phyloP scores from a whole-genome alignment of 768 basidiomycete species.

The Lactarius tabidus region DNA sequence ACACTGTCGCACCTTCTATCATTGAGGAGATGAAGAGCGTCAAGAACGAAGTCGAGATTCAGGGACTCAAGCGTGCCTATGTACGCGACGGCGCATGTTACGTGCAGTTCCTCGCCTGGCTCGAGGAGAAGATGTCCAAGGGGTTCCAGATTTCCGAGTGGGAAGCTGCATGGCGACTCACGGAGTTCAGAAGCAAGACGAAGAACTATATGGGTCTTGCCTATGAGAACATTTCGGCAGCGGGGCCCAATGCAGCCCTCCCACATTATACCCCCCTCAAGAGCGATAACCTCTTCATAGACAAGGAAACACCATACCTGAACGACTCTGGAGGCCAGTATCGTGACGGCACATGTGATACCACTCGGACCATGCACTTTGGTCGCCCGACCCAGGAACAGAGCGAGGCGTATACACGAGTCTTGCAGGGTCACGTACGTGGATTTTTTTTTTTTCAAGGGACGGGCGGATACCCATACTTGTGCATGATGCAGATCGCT shows the following conservation, averaged over 20 bases:
- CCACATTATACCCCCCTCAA: constrained; percentile 89
- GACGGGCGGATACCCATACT: constrained; percentile 23
- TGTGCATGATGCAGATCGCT: constrained; percentile 58
- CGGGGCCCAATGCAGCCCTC: constrained; percentile 87
- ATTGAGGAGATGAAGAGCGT: constrained; percentile 78
- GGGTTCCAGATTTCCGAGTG: constrained; percentile 88
- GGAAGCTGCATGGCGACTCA: constrained; percentile 82
- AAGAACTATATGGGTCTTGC: constrained; percentile 81
- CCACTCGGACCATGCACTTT: constrained; percentile 79
- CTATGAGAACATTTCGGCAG: constrained; percentile 86
- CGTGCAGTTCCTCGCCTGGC: constrained; percentile 85
- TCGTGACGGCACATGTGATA: constrained; percentile 86
- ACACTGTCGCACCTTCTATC: constrained; percentile 64
- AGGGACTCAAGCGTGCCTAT: constrained; percentile 81
- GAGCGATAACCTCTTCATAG: constrained; percentile 63
- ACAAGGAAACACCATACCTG: constrained; percentile 77
- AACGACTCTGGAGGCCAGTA: constrained; percentile 94
- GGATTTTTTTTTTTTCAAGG: constrained; percentile 25
- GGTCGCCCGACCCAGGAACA: constrained; percentile 84
- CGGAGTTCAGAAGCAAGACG: constrained; percentile 65
- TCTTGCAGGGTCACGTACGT: constrained; percentile 93
- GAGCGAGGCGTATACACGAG: constrained; percentile 89
- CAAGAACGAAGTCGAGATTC: constrained; percentile 85
- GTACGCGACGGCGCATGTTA: constrained; percentile 85
- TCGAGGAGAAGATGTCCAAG: constrained; percentile 72